Evolutionary conservation across 192 early-diverging fungal genomes (phyloP), one percentile per base, ranked within the genome.

Genomic region (Linnemannia schmuckeri): DNA sequence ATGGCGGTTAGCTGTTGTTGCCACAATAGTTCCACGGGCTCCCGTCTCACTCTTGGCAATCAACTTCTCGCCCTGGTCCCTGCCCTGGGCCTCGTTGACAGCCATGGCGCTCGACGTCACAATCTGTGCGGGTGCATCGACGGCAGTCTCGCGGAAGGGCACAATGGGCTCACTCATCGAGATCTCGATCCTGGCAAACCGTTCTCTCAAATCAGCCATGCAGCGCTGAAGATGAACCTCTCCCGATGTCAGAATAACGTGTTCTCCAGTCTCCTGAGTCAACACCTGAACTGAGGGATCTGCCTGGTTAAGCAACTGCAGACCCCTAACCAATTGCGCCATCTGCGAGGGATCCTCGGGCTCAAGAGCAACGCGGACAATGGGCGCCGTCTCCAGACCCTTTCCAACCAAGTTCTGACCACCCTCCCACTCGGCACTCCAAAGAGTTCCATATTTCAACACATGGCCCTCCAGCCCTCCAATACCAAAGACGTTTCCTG

Each of bases 401-500:
- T 96, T 87, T 8, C 93, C 90, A 27, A 96, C 96, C 61, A 99
- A 92, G 72, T 94, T 98, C 22, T 95, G 93, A 57, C 96, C 96
- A 20, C 90, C 82, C 52, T 87, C 85, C 79, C 79, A 87, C 38
- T 93, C 86, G 30, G 93, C 94, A 74, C 94, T 96, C 44, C 94
- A 93, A 75, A 99, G 84, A 0, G 99, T 99, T 15, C 95, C 99
- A 41, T 96, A 97, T 87, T 99, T 99, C 24, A 99, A 89, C n/a
- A 99, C 93, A 74, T 95, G 93, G 2, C 94, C 94, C n/a, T 95
- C 96, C 42, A 98, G 88, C 4, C 95, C 95, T 44, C 94, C 95
- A 79, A 99, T 97, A 37, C 96, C 99, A 91, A 99, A 98, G 6
- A 99, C 94, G 88, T 98, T 98, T 15, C 99, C 99, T 17, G 99